Evolutionary conservation across 208 protist genomes (phyloP).

Genomic region (Leishmania braziliensis): DNA sequence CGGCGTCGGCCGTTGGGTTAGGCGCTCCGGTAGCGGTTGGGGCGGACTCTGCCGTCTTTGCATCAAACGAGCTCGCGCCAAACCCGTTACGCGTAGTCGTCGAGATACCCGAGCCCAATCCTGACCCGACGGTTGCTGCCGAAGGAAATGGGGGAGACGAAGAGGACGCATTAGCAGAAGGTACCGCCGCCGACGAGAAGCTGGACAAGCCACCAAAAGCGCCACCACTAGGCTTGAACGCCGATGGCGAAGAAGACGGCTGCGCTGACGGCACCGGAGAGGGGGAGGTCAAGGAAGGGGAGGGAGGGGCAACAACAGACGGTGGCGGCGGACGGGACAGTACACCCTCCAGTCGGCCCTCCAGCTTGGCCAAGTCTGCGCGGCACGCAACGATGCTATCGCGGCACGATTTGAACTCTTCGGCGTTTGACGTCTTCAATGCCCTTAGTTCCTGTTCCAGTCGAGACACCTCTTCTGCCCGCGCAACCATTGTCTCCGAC

Average conservation of each 20-base stretch:
- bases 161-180: neutral
- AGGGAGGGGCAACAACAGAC: neutral
- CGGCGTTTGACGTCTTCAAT: constrained; percentile 8
- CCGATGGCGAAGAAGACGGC: neutral
- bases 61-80: neutral
- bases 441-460: constrained; percentile 21
- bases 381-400: constrained; percentile 23
- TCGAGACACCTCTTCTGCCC: constrained; percentile 5
- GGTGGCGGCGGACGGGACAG: neutral
- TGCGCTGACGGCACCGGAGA: neutral
- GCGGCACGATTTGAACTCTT: constrained; percentile 23
- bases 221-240: neutral
- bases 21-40: neutral
- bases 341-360: constrained; percentile 13
- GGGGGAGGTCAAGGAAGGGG: neutral
- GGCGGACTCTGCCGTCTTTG: too few relatives aligned
- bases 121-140: neutral
- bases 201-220: neutral
- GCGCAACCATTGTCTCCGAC: constrained; percentile 5
- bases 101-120: neutral
- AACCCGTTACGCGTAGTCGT: neutral
- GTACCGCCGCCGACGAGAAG: neutral
- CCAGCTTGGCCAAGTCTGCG: constrained; percentile 17
- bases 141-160: neutral
- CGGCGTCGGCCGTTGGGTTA: neutral